A percentile compares a stretch with the other conserved stretches of the same genome.
phyloP scores from a whole-genome alignment of 1,284 basidiomycete genomes.

The Marasmius sp. region DNA sequence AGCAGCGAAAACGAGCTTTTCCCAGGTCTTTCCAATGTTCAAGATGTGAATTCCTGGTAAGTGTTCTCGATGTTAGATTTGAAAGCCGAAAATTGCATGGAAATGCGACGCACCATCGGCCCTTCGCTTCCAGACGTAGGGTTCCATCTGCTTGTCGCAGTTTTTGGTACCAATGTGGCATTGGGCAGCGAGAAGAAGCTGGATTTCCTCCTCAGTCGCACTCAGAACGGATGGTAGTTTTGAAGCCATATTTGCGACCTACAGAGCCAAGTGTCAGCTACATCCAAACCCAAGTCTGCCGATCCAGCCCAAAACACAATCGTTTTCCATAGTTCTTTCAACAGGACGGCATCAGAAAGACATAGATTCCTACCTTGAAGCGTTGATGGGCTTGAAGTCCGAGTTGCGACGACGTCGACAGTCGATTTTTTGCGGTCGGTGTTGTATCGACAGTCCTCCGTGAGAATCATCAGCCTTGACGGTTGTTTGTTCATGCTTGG shows the following conservation, averaged over 20 bases:
- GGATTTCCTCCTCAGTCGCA: conserved; percentile 97
- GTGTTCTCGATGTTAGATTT: neutral
- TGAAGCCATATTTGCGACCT: conserved; percentile 52
- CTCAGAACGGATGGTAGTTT: conserved; percentile 93
- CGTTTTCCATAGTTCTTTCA: neutral
- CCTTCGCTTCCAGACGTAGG: conserved; percentile 97
- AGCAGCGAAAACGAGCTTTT: conserved; percentile 95
- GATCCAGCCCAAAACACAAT: conserved; percentile 35
- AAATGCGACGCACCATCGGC: conserved; percentile 72
- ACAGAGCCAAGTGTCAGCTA: conserved; percentile 1
- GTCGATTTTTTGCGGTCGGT: neutral
- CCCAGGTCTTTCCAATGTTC: conserved; percentile 99
- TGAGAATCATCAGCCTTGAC: neutral
- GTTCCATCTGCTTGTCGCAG: conserved; percentile 98
- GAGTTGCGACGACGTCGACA: conserved; percentile 1
- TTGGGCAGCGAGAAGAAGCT: conserved; percentile 93
- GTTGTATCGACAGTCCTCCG: neutral
- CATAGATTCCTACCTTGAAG: conserved; percentile 7
- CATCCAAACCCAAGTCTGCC: conserved; percentile 27
- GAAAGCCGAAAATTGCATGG: conserved; percentile 12
- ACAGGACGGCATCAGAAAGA: neutral
- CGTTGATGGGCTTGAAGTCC: conserved; percentile 2
- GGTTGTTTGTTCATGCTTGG: neutral
- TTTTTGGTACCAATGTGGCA: conserved; percentile 98
- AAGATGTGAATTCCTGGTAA: conserved; percentile 87